A percentile compares a stretch with the other conserved stretches of the same genome.
These are phyloP conservation scores for Penicillium oxalicum DNA, from an alignment of 2,329 filamentous ascomycete species.

Conservation along the genomic window DNA sequence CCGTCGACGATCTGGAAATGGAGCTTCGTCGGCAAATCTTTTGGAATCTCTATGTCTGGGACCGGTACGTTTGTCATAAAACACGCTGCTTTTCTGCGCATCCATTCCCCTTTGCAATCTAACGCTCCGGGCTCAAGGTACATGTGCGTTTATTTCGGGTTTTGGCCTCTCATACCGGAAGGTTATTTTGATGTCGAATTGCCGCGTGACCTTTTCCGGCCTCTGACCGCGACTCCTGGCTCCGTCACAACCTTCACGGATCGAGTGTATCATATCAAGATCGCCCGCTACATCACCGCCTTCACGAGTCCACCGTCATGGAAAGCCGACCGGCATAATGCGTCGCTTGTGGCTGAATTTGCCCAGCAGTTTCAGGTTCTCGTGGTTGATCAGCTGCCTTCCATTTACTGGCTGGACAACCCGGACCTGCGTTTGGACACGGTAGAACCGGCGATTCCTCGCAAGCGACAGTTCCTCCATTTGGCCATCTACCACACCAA, in stretches of 20 bases:
- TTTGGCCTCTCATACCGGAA: slow-evolving; percentile 16
- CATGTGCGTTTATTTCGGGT: slow-evolving; percentile 12
- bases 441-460: slow-evolving; percentile 2
- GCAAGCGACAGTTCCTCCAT: slow-evolving; percentile 9
- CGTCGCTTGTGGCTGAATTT: slow-evolving; percentile 11
- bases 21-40: slow-evolving; percentile 13
- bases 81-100: too few relatives aligned
- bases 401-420: slow-evolving; percentile 8
- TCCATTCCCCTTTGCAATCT: not conserved
- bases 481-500: slow-evolving; percentile 9
- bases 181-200: slow-evolving; percentile 15
- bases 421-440: slow-evolving; percentile 11
- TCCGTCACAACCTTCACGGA: slow-evolving; percentile 15
- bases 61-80: slow-evolving; percentile 8
- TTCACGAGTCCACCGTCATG: slow-evolving; percentile 16
- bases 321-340: slow-evolving; percentile 9
- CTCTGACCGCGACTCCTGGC: slow-evolving; percentile 6
- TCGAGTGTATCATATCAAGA: slow-evolving; percentile 13
- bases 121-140: not conserved
- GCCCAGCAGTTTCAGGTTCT: slow-evolving; percentile 13
- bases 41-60: slow-evolving; percentile 15
- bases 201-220: slow-evolving; percentile 10
- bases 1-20: slow-evolving; percentile 11
- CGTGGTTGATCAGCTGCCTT: slow-evolving; percentile 11
- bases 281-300: slow-evolving; percentile 11